A percentile compares a stretch with the other conserved stretches of the same genome.
Evolutionary conservation across 2,329 filamentous ascomycete genomes (phyloP).

Genomic region (Thermothelomyces thermophilus): DNA sequence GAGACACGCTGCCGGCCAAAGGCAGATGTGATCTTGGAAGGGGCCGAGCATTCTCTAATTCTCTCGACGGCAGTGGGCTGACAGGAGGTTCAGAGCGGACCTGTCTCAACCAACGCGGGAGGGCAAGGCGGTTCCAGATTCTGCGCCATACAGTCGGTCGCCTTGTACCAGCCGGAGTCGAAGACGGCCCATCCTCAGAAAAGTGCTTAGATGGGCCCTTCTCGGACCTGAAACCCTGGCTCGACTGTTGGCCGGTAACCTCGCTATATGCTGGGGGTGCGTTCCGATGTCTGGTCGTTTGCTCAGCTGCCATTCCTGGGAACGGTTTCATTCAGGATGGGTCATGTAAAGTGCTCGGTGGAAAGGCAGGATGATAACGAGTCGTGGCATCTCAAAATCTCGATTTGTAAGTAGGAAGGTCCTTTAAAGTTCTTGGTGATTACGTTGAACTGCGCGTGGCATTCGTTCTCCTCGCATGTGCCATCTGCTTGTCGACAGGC

Average conservation of each 20-base stretch:
- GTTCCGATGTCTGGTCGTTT: background rate
- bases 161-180: background rate
- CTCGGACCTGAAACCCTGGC: background rate
- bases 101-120: too few relatives aligned
- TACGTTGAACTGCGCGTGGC: background rate
- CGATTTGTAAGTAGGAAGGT: too few relatives aligned
- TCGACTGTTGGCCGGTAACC: background rate
- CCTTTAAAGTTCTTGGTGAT: background rate
- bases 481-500: too few relatives aligned
- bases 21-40: background rate
- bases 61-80: background rate
- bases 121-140: background rate
- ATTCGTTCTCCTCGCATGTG: too few relatives aligned
- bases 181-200: background rate
- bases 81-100: background rate
- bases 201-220: background rate
- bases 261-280: background rate
- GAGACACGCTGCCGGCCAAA: too few relatives aligned
- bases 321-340: background rate
- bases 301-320: background rate
- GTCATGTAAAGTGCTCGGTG: too few relatives aligned
- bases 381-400: too few relatives aligned
- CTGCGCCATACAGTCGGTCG: background rate
- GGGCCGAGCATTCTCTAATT: background rate
- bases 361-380: background rate